Conservation (phyloP, 768 basidiomycete species). For the Inosperma sp. region DNA sequence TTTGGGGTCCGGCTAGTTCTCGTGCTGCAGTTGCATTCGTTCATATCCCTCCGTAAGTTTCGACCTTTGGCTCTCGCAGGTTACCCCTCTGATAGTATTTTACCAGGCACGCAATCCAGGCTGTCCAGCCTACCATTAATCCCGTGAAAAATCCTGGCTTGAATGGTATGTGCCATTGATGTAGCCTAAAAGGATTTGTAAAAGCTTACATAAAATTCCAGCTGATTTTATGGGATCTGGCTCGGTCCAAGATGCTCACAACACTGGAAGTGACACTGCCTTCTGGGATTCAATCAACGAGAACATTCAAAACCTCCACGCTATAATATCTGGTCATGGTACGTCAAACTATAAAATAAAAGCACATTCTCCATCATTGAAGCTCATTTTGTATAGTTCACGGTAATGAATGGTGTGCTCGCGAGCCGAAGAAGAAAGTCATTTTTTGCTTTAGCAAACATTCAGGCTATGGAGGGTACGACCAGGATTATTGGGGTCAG, state of each 20-base stretch:
- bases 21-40: conserved; percentile 61
- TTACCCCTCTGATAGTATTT: not conserved
- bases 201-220: not conserved
- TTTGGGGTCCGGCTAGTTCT: conserved; percentile 49
- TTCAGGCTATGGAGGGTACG: conserved; percentile 65
- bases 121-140: too few species aligned
- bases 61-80: not conserved
- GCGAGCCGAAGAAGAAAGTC: too few species aligned
- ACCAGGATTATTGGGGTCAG: too few species aligned
- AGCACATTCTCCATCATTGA: not conserved
- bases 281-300: conserved; percentile 61
- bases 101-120: conserved; percentile 34
- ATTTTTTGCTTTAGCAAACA: conserved; percentile 78
- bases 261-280: conserved; percentile 43
- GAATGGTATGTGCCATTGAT: too few species aligned
- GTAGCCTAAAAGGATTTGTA: not conserved
- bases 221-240: too few species aligned
- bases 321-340: conserved; percentile 71
- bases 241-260: conserved; percentile 1
- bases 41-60: conserved; percentile 62
- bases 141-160: conserved; percentile 37
- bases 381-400: conserved; percentile 44
- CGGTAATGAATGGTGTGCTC: conserved; percentile 75
- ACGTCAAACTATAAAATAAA: conserved; percentile 11
- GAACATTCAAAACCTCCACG: conserved; percentile 61